phyloP scores from a whole-genome alignment of 2,329 filamentous ascomycete genomes.

The Colletotrichum neosansevieriae region DNA sequence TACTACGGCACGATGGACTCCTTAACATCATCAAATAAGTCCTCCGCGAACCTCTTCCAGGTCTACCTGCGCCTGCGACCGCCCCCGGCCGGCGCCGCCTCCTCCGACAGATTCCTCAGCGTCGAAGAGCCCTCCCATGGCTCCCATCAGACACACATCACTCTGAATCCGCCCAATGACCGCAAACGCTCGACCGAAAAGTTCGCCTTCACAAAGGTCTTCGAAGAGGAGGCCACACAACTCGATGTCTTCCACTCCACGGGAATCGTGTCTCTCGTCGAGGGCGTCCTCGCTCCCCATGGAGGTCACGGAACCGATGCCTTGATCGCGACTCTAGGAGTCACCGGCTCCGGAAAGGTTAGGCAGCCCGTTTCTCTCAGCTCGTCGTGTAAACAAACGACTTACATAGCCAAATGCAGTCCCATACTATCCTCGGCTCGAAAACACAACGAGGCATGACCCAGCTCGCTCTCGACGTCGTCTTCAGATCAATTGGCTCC shows the following conservation, averaged over 20 bases:
- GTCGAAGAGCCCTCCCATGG: conserved; percentile 72
- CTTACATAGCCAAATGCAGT: conserved; percentile 63
- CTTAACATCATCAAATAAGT: conserved; percentile 33
- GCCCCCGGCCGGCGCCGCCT: conserved; percentile 59
- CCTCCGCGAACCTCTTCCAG: conserved; percentile 76
- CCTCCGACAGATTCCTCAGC: conserved; percentile 78
- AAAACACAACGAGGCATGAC: conserved; percentile 88
- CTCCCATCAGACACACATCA: conserved; percentile 74
- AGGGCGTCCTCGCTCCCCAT: conserved; percentile 81
- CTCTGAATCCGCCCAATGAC: conserved; percentile 84
- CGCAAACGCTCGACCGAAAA: conserved; percentile 90
- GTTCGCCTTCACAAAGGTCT: conserved; percentile 94
- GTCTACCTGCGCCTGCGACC: conserved; percentile 89
- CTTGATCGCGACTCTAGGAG: conserved; percentile 89
- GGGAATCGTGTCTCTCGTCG: conserved; percentile 79
- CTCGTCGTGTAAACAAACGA: neutral
- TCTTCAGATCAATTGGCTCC: conserved; percentile 84
- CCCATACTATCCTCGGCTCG: conserved; percentile 94
- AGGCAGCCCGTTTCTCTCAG: conserved; percentile 6
- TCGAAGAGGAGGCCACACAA: conserved; percentile 87
- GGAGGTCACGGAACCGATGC: conserved; percentile 88
- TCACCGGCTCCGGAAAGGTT: conserved; percentile 97
- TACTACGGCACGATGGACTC: conserved; percentile 30
- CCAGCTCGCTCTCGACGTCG: conserved; percentile 88
- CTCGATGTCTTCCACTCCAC: conserved; percentile 88